A percentile compares a stretch with the other conserved stretches of the same genome.
Conservation (phyloP, 2,329 filamentous ascomycete genomes). For the Fusarium anguioides region DNA sequence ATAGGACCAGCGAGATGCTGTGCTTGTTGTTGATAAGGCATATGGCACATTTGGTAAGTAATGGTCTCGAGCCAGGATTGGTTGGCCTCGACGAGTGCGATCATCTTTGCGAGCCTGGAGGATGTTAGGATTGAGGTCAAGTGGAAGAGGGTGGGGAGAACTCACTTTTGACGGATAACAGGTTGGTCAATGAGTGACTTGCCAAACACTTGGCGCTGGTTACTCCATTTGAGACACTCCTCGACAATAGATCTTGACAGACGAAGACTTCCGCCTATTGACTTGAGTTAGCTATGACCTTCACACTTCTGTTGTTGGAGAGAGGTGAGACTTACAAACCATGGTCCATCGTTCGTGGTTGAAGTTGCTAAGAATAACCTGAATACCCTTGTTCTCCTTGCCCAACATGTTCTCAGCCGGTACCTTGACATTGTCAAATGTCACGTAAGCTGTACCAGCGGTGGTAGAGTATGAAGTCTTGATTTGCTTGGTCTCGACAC, state of each 20-base stretch:
- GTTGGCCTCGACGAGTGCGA: slow-evolving; percentile 81
- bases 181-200: slow-evolving; percentile 86
- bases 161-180: slow-evolving; percentile 82
- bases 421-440: slow-evolving; percentile 88
- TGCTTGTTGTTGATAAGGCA: slow-evolving; percentile 82
- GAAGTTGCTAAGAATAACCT: slow-evolving; percentile 87
- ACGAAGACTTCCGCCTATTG: slow-evolving; percentile 67
- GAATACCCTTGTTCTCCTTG: slow-evolving; percentile 86
- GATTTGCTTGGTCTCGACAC: slow-evolving; percentile 80
- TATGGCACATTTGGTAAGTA: slow-evolving; percentile 88
- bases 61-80: slow-evolving; percentile 88
- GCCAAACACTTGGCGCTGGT: slow-evolving; percentile 86
- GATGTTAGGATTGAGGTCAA: neutral
- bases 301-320: neutral
- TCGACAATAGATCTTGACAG: slow-evolving; percentile 77
- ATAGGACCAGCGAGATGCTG: slow-evolving; percentile 83
- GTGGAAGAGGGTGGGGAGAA: neutral
- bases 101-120: slow-evolving; percentile 82
- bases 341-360: slow-evolving; percentile 88
- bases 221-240: slow-evolving; percentile 88
- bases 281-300: slow-evolving; percentile 8
- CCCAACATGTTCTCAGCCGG: slow-evolving; percentile 82
- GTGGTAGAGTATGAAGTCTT: slow-evolving; percentile 84
- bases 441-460: slow-evolving; percentile 82
- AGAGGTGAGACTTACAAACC: slow-evolving; percentile 61